These are phyloP conservation scores for Fomitopsis betulina DNA, from an alignment of 1,284 basidiomycete genomes.

Conservation along the genomic window DNA sequence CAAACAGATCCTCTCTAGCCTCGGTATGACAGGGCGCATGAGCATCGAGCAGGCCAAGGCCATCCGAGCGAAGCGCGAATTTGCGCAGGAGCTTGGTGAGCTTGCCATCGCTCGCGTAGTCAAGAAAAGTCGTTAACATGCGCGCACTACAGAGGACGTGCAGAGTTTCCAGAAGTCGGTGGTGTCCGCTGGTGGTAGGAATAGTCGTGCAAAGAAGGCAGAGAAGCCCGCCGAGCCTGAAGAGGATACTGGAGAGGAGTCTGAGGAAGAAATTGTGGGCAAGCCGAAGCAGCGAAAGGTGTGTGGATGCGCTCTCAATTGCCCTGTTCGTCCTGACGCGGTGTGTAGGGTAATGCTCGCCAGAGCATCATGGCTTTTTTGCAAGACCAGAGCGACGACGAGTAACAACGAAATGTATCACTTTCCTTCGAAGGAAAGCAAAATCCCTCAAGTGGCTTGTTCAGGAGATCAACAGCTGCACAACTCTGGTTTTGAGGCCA, in stretches of 20 bases:
- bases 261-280: conserved; percentile 24
- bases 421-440: too few species aligned
- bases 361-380: conserved; percentile 69
- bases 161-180: conserved; percentile 45
- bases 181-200: conserved; percentile 16
- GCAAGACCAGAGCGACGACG: conserved; percentile 49
- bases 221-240: conserved; percentile 4
- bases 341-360: conserved; percentile 35
- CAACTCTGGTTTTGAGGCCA: too few species aligned
- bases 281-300: conserved; percentile 35
- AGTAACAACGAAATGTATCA: conserved; percentile 9
- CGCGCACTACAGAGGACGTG: conserved; percentile 51
- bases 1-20: conserved; percentile 55
- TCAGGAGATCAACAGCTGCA: too few species aligned
- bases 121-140: background rate
- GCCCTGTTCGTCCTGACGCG: background rate
- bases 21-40: conserved; percentile 79
- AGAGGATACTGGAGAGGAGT: conserved; percentile 19
- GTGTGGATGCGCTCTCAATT: conserved; percentile 14
- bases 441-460: too few species aligned
- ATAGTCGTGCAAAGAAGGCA: conserved; percentile 14
- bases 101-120: conserved; percentile 9
- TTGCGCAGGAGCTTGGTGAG: conserved; percentile 77
- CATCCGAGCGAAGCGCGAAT: conserved; percentile 67
- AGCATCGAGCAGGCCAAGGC: conserved; percentile 75